Base-by-base conservation (phyloP, 495 filamentous ascomycete species). In the Penicillium dipodomyicola region DNA sequence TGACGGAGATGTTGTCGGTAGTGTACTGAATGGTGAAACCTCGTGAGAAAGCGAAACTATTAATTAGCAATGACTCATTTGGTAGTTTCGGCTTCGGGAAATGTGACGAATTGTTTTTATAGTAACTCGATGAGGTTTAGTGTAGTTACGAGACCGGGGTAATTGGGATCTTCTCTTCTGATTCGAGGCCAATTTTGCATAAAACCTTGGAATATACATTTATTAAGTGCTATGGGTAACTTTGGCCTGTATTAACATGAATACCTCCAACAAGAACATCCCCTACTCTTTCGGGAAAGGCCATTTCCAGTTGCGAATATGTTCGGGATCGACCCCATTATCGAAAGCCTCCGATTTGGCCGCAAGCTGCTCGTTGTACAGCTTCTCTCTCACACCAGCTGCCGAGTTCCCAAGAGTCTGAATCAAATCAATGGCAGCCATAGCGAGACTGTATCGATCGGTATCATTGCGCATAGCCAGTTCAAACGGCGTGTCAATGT, bases 401-500 rank as follows among this genome's bases (percentile, higher is more conserved):
- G 80, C 85, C 45, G 71, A 80, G 64, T 89, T 87, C 1, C 77
- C 74, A 46, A 89, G 72, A 0, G 65, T 61, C 12, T 77, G 69
- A 53, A 86, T 79, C 49, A 80, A 78, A 62, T 90, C 87, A 58
- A 91, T 88, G 5, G 86, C 87, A 64, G 84, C 83, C 60, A 91
- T 87, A 6, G 87, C 86, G 20, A 91, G 68, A 62, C 82, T 85
- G 65, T 83, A 91, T 29, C 86, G 75, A 67, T 90, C 87, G 3
- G 86, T 87, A 49, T 82, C 74, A 68, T 91, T 91, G 48, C 87
- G 76, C 64, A 89, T 82, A 10, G 86, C 86, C 39, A 91, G 69
- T 67, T 89, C 85, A 32, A 89, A 82, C 5, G 86, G 87, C 0
- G 86, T 89, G 65, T 91, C 85, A 64, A 89, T 91, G 60, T 89